A percentile compares a stretch with the other conserved stretches of the same genome.
Conservation (phyloP, 495 filamentous ascomycete genomes). For the Aspergillus cristatus region DNA sequence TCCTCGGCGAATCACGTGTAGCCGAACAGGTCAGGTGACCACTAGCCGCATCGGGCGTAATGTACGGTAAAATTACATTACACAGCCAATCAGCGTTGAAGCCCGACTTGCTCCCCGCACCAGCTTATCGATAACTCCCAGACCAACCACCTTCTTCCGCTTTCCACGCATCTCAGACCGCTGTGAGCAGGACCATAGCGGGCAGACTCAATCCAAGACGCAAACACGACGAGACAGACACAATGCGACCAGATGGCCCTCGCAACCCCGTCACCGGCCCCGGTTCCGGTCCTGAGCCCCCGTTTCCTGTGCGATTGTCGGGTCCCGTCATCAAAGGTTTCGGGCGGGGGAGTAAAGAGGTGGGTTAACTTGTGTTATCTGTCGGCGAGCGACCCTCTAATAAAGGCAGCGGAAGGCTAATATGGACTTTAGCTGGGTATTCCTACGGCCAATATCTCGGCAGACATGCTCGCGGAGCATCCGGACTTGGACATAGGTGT, state of each 20-base stretch:
- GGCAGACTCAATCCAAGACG: too few relatives aligned
- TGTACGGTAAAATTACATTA: too few relatives aligned
- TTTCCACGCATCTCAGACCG: slow-evolving; percentile 7
- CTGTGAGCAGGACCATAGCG: slow-evolving; percentile 4
- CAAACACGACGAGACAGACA: not conserved
- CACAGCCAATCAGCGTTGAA: too few relatives aligned
- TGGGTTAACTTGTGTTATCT: slow-evolving; percentile 15
- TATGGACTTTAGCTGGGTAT: slow-evolving; percentile 60
- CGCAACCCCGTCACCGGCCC: slow-evolving; percentile 61
- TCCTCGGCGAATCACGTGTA: too few relatives aligned
- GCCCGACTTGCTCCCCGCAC: too few relatives aligned
- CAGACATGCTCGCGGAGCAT: slow-evolving; percentile 66
- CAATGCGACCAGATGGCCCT: slow-evolving; percentile 33
- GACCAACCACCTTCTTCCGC: not conserved
- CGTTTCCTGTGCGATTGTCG: slow-evolving; percentile 72
- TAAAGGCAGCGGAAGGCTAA: not conserved
- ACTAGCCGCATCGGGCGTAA: too few relatives aligned
- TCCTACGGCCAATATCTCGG: slow-evolving; percentile 92
- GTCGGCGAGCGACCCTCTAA: not conserved
- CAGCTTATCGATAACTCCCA: too few relatives aligned
- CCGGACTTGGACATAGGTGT: slow-evolving; percentile 64
- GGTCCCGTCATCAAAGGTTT: slow-evolving; percentile 88
- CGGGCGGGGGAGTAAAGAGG: slow-evolving; percentile 84
- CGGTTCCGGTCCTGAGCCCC: slow-evolving; percentile 57
- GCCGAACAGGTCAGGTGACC: too few relatives aligned